phyloP scores from a whole-genome alignment of 805 yeast genomes.

The Metschnikowia dekortorum region DNA sequence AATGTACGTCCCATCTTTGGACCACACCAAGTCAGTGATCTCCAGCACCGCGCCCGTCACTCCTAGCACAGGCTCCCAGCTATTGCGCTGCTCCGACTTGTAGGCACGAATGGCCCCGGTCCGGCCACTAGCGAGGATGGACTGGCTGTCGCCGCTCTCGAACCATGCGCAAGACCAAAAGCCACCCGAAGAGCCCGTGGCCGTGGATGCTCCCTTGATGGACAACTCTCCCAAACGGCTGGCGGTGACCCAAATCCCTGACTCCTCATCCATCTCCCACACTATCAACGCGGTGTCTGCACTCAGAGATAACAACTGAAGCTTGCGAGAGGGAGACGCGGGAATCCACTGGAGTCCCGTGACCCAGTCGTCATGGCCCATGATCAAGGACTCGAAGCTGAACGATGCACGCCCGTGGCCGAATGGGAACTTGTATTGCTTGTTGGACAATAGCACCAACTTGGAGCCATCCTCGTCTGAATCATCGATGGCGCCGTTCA shows the following conservation, averaged over 20 bases:
- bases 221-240: constrained; percentile 86
- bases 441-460: constrained; percentile 60
- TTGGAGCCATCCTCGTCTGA: constrained; percentile 51
- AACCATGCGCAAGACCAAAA: constrained; percentile 72
- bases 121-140: constrained; percentile 76
- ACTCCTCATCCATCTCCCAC: constrained; percentile 83
- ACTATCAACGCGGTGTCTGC: constrained; percentile 92
- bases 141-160: constrained; percentile 26
- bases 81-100: constrained; percentile 24
- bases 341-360: constrained; percentile 82
- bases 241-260: constrained; percentile 87
- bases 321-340: constrained; percentile 20
- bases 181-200: constrained; percentile 87
- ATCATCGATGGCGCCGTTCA: constrained; percentile 52
- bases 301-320: constrained; percentile 73
- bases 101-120: constrained; percentile 92
- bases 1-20: constrained; percentile 59
- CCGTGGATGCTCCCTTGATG: constrained; percentile 95
- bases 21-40: constrained; percentile 79
- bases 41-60: constrained; percentile 73
- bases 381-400: constrained; percentile 84
- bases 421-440: constrained; percentile 55
- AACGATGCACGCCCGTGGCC: constrained; percentile 46
- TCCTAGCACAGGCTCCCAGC: constrained; percentile 49
- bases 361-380: constrained; percentile 99